Evolutionary conservation across 768 basidiomycete species (phyloP).

Genomic region (Naganishia vishniacii): DNA sequence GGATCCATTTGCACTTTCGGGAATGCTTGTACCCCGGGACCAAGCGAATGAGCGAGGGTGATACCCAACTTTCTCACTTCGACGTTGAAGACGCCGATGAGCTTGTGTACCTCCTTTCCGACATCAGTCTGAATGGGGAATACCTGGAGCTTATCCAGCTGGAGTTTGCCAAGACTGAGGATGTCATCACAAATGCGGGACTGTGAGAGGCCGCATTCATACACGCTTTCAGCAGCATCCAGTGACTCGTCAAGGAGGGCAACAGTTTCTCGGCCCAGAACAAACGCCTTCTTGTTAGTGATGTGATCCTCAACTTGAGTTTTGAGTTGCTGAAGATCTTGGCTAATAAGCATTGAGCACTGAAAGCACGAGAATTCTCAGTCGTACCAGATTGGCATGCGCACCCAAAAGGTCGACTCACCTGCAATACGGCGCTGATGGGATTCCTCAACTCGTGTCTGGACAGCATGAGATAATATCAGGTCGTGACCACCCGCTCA

Average conservation of each 20-base stretch:
- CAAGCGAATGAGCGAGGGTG: slow-evolving; percentile 42
- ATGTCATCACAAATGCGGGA: slow-evolving; percentile 47
- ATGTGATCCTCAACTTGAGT: slow-evolving; percentile 13
- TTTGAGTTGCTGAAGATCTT: slow-evolving; percentile 15
- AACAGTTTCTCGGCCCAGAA: slow-evolving; percentile 30
- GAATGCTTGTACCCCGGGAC: slow-evolving; percentile 38
- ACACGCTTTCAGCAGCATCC: slow-evolving; percentile 15
- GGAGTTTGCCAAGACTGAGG: slow-evolving; percentile 39
- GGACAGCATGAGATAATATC: no score
- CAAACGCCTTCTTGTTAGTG: background rate
- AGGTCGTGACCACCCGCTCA: background rate
- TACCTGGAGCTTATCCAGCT: slow-evolving; percentile 44
- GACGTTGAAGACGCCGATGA: slow-evolving; percentile 43
- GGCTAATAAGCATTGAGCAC: slow-evolving; percentile 42
- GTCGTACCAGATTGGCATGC: background rate
- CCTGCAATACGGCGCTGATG: slow-evolving; percentile 47
- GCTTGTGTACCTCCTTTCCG: slow-evolving; percentile 40
- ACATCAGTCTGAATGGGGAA: slow-evolving; percentile 45
- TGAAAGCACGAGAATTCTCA: slow-evolving; percentile 27
- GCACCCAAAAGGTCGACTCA: background rate
- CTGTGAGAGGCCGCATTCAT: slow-evolving; percentile 38
- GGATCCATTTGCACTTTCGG: slow-evolving; percentile 37
- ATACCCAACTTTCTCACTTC: slow-evolving; percentile 46
- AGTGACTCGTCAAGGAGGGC: slow-evolving; percentile 35
- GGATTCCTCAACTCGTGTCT: slow-evolving; percentile 48